phyloP scores from a whole-genome alignment of 192 early-diverging fungal genomes.

The Cladochytrium replicatum region DNA sequence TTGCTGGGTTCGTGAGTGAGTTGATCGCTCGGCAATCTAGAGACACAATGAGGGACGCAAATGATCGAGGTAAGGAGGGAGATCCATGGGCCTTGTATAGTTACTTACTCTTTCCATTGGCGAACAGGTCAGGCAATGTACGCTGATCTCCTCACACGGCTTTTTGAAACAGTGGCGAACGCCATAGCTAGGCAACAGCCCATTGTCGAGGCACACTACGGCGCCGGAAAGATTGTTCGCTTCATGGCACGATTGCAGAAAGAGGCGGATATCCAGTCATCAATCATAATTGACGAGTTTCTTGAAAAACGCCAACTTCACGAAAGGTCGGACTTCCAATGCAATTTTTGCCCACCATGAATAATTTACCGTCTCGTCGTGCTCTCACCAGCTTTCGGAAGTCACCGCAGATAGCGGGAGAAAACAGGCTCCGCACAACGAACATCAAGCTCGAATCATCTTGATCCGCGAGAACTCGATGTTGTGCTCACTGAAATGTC shows the following conservation, averaged over 20 bases:
- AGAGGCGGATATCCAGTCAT: slow-evolving; percentile 72
- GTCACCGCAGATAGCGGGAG: too few relatives aligned
- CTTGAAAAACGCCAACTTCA: slow-evolving; percentile 53
- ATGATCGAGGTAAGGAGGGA: too few relatives aligned
- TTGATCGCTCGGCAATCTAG: slow-evolving; percentile 67
- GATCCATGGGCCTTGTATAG: too few relatives aligned
- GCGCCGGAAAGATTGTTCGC: slow-evolving; percentile 75
- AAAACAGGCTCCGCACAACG: too few relatives aligned
- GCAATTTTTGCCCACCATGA: too few relatives aligned
- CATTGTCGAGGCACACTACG: slow-evolving; percentile 76
- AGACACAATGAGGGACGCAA: slow-evolving; percentile 41
- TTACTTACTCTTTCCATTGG: too few relatives aligned
- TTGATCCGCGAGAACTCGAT: slow-evolving; percentile 72
- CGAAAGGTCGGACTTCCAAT: slow-evolving; percentile 36
- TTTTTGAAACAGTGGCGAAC: slow-evolving; percentile 84
- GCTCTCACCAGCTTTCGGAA: too few relatives aligned
- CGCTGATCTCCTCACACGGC: slow-evolving; percentile 64
- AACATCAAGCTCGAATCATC: slow-evolving; percentile 10
- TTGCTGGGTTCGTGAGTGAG: slow-evolving; percentile 71
- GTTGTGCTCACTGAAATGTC: slow-evolving; percentile 72
- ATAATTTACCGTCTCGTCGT: neutral
- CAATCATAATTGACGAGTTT: slow-evolving; percentile 69
- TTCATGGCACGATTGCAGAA: slow-evolving; percentile 82
- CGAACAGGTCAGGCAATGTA: slow-evolving; percentile 47
- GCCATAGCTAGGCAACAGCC: slow-evolving; percentile 83